Base-by-base conservation (phyloP, 352 stramenopile genomes). In the Pythium rishiriense region DNA sequence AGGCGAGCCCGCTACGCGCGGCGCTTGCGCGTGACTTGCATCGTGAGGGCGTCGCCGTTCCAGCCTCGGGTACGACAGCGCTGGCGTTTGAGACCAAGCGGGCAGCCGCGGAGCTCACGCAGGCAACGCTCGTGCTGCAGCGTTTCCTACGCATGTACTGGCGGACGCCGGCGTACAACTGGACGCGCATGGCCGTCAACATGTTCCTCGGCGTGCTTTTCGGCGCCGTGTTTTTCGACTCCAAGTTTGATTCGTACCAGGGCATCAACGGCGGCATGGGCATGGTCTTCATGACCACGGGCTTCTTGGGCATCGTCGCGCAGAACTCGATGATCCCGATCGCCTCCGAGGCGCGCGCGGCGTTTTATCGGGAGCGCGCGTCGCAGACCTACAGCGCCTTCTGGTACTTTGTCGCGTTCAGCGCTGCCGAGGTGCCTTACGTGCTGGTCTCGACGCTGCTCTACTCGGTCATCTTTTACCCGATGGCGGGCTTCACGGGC, bases 311-410 rank as follows among this genome's bases (percentile, higher is more conserved):
- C 28, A 74, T 92, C 28, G 83, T 87, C 19, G 76, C 73, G 41
- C 74, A 93, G 21, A 74, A 91, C 42, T 82, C 65, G 2, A 78
- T 87, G 14, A 46, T 96, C 7, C 73, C 83, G 17, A 59, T 94
- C 3, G 79, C 90, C 41, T 65, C 79, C 62, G 70, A 78, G 31
- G 82, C 96, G 62, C 75, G 89, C 9, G 82, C 92, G 28, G 84
- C 92, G 28, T 98, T 96, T 66, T 98, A 98, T 77, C 78, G 92
- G 8, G 93, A 98, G 68, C 90, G 95, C 26, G 82, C 87, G 15
- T 82, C 90, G 17, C 67, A 93, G 66, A 98, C 96, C 62, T 98
- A 98, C 65, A 80, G 87, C 47, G 70, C 86, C 24, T 59, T 83
- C 2, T 87, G 89, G 66, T 94, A 98, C 62, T 85, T 84, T 26